A percentile compares a stretch with the other conserved stretches of the same genome.
Evolutionary conservation across 495 filamentous ascomycete genomes (phyloP).

Genomic region (Terfezia claveryi): DNA sequence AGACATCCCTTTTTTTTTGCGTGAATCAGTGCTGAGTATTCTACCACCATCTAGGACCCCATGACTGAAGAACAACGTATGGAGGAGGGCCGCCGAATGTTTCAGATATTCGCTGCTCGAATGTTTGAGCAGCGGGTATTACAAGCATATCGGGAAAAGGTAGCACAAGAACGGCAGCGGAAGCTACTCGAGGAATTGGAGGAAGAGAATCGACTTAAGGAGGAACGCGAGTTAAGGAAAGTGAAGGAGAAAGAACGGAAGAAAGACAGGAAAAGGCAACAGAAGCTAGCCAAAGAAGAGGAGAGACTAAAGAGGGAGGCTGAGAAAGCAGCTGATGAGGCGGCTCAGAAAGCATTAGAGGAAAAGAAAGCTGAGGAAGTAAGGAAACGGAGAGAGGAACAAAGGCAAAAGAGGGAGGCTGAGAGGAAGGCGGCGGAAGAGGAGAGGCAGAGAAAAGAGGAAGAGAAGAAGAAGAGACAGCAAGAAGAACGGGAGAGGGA

Average conservation of each 20-base stretch:
- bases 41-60: constrained; percentile 38
- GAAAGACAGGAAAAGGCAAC: constrained; percentile 68
- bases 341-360: constrained; percentile 49
- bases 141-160: constrained; percentile 91
- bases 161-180: constrained; percentile 72
- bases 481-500: constrained; percentile 67
- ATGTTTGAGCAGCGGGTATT: constrained; percentile 99
- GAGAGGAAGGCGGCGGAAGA: constrained; percentile 88
- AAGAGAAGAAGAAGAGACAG: constrained; percentile 73
- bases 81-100: constrained; percentile 97
- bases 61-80: constrained; percentile 98
- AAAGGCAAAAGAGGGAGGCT: constrained; percentile 60
- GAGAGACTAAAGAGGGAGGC: constrained; percentile 70
- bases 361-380: constrained; percentile 63
- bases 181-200: constrained; percentile 81
- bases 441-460: constrained; percentile 74
- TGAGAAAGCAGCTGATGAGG: constrained; percentile 81
- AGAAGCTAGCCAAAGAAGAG: constrained; percentile 71
- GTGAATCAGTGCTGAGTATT: constrained; percentile 15
- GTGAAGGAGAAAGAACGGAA: constrained; percentile 79
- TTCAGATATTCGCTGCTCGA: constrained; percentile 94
- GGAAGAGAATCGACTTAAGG: constrained; percentile 52
- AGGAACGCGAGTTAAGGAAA: constrained; percentile 73
- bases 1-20: not conserved
- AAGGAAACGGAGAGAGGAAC: constrained; percentile 60